Conservation (phyloP, 768 basidiomycete genomes). For the Chalciporus piperatus region DNA sequence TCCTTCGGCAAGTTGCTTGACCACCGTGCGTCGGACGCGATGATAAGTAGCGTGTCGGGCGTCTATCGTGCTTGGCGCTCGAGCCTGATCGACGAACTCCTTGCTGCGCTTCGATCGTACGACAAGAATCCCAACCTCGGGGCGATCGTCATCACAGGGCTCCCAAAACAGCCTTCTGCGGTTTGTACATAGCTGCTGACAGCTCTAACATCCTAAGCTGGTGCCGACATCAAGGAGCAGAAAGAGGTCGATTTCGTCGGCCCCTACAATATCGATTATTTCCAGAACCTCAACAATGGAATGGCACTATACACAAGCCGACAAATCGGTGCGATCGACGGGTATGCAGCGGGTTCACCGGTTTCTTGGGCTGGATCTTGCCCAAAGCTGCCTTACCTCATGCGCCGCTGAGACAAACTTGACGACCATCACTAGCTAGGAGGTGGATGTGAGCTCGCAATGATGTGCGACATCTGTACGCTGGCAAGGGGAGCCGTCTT, state of each 20-base stretch:
- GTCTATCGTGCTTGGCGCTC: too few relatives aligned
- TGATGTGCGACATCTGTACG: slow-evolving; percentile 95
- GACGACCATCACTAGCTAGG: slow-evolving; percentile 59
- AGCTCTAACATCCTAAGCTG: slow-evolving; percentile 42
- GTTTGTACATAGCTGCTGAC: slow-evolving; percentile 24
- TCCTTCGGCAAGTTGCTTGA: too few relatives aligned
- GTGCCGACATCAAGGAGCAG: slow-evolving; percentile 99
- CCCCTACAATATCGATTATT: slow-evolving; percentile 45
- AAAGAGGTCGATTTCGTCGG: slow-evolving; percentile 68
- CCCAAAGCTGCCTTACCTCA: not conserved
- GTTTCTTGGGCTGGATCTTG: too few relatives aligned
- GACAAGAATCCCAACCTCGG: slow-evolving; percentile 70
- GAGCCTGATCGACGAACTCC: slow-evolving; percentile 82
- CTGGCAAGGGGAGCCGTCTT: slow-evolving; percentile 84
- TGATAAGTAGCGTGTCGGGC: too few relatives aligned
- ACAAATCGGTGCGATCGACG: slow-evolving; percentile 93
- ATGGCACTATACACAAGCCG: slow-evolving; percentile 69
- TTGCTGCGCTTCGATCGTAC: slow-evolving; percentile 63
- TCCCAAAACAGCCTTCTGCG: slow-evolving; percentile 74
- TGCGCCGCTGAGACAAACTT: too few relatives aligned
- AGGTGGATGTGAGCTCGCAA: slow-evolving; percentile 93
- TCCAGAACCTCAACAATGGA: slow-evolving; percentile 42
- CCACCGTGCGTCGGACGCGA: too few relatives aligned
- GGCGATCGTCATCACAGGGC: slow-evolving; percentile 90
- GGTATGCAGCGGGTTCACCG: slow-evolving; percentile 66